Conservation (phyloP, 83 land plant genomes). For the Thuja plicata region DNA sequence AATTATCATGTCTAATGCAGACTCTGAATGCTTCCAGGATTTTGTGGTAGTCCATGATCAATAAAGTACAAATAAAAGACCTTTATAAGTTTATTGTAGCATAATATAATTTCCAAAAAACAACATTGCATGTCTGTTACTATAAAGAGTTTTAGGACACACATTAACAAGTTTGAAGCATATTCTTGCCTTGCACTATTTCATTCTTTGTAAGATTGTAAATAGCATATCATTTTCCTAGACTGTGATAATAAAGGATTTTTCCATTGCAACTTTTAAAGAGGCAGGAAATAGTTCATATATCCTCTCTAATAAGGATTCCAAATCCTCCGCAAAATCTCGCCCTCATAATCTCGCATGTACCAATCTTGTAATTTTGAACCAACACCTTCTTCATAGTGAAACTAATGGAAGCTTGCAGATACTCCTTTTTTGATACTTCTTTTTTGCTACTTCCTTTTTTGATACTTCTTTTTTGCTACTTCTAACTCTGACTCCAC, state of each 20-base stretch:
- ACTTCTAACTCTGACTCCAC: conserved; percentile 66
- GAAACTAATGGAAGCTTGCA: conserved; percentile 75
- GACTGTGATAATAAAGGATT: conserved; percentile 41
- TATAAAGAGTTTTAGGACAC: background rate
- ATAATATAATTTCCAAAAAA: conserved; percentile 6
- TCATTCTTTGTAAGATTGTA: background rate
- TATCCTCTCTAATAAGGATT: conserved; percentile 81
- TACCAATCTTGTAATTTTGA: conserved; percentile 82
- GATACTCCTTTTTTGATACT: conserved; percentile 60
- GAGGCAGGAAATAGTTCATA: conserved; percentile 66
- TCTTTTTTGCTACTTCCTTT: conserved; percentile 58
- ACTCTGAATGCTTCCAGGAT: background rate
- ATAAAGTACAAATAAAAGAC: background rate
- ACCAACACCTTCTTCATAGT: conserved; percentile 57
- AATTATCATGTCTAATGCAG: too few species aligned
- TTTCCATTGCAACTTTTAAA: conserved; percentile 49
- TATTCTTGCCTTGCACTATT: background rate
- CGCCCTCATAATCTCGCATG: conserved; percentile 80
- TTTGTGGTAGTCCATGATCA: background rate
- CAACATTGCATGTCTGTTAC: background rate
- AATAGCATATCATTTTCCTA: background rate
- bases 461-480: too few species aligned
- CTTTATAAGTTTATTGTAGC: background rate
- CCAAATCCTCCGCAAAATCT: conserved; percentile 81
- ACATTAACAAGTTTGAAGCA: background rate